Evolutionary conservation across 768 basidiomycete species (phyloP).

Genomic region (Plicaturopsis crispa): DNA sequence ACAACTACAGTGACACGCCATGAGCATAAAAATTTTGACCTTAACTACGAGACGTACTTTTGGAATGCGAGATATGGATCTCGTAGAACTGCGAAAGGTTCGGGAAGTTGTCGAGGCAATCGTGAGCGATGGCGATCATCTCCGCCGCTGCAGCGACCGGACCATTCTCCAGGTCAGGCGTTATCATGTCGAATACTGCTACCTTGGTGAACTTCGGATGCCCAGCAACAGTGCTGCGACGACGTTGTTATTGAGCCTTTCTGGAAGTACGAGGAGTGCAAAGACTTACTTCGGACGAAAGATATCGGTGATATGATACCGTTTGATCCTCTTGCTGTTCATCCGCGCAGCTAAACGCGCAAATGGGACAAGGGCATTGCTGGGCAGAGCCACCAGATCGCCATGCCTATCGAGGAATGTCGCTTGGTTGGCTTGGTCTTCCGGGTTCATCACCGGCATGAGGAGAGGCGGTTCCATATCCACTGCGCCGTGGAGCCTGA

Average conservation of each 20-base stretch:
- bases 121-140: slow-evolving; percentile 58
- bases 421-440: slow-evolving; percentile 60
- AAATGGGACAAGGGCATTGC: slow-evolving; percentile 67
- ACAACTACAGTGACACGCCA: slow-evolving; percentile 59
- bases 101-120: slow-evolving; percentile 66
- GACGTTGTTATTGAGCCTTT: slow-evolving; percentile 4
- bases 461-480: slow-evolving; percentile 83
- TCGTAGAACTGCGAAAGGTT: slow-evolving; percentile 62
- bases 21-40: slow-evolving; percentile 4
- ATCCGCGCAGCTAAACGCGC: slow-evolving; percentile 75
- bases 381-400: slow-evolving; percentile 66
- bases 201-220: slow-evolving; percentile 70
- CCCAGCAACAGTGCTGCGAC: slow-evolving; percentile 50
- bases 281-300: slow-evolving; percentile 55
- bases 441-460: slow-evolving; percentile 57
- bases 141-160: slow-evolving; percentile 70
- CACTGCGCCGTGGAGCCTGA: slow-evolving; percentile 85
- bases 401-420: slow-evolving; percentile 76
- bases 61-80: slow-evolving; percentile 73
- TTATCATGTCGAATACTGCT: slow-evolving; percentile 80
- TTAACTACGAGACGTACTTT: slow-evolving; percentile 38
- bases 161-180: slow-evolving; percentile 57
- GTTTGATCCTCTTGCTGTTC: slow-evolving; percentile 65
- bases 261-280: not conserved
- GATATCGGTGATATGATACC: slow-evolving; percentile 72